Conservation (phyloP, 2,329 filamentous ascomycete species). For the Bipolaris gigantea region DNA sequence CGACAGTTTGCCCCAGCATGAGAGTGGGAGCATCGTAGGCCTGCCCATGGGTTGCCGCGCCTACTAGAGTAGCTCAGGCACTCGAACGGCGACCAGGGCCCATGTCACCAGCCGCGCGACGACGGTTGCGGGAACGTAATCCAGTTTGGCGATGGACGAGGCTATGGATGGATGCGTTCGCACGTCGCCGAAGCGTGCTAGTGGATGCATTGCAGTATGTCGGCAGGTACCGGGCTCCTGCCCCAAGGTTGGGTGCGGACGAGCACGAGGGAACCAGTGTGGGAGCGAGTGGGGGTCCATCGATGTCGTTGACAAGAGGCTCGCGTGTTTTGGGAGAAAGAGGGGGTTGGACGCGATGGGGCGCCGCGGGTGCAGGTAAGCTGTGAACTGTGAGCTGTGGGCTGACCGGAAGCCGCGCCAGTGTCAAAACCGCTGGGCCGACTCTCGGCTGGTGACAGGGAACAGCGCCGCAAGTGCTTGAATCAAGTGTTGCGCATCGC, state of each 20-base stretch:
- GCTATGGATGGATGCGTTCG: not conserved
- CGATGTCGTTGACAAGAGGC: conserved; percentile 7
- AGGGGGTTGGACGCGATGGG: conserved; percentile 17
- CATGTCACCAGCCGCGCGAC: conserved; percentile 11
- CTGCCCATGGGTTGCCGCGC: conserved; percentile 8
- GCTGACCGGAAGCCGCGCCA: conserved; percentile 2
- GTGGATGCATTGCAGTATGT: not conserved
- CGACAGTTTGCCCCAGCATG: conserved; percentile 16
- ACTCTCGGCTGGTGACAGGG: conserved; percentile 13
- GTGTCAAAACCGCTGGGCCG: conserved; percentile 2
- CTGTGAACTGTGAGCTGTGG: not conserved
- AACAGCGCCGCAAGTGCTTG: conserved; percentile 9
- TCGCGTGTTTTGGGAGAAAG: conserved; percentile 26
- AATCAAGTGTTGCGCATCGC: conserved; percentile 1
- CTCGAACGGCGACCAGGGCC: conserved; percentile 14
- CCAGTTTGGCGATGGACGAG: conserved; percentile 12
- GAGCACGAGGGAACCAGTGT: too few species aligned
- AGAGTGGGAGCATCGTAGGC: conserved; percentile 6
- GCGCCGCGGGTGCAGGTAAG: not conserved
- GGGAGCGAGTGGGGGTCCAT: not conserved
- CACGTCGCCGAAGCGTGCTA: not conserved
- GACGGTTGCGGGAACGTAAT: conserved; percentile 20
- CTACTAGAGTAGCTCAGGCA: conserved; percentile 13
- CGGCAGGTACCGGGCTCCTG: not conserved
- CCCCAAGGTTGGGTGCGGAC: too few species aligned